phyloP scores from a whole-genome alignment of 345 rosid genomes.

The Corchorus capsularis region DNA sequence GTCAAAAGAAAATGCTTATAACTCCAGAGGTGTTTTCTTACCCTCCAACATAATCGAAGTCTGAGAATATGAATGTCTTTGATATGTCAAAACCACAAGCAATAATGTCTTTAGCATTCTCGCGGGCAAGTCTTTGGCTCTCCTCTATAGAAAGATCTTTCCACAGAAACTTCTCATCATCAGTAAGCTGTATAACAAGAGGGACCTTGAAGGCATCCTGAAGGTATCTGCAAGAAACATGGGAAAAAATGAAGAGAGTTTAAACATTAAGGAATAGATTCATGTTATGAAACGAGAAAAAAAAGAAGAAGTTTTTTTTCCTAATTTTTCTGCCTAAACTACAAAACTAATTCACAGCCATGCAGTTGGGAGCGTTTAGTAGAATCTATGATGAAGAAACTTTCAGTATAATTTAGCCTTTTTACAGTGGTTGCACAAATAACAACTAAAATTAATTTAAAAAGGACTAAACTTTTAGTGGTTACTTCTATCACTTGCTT shows the following conservation, averaged over 20 bases:
- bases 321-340: too few relatives aligned
- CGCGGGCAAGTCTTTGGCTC: constrained; percentile 86
- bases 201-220: constrained; percentile 87
- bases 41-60: constrained; percentile 93
- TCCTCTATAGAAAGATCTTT: constrained; percentile 82
- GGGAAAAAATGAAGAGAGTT: neutral
- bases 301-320: neutral
- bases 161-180: constrained; percentile 94
- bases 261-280: too few relatives aligned
- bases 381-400: too few relatives aligned
- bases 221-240: constrained; percentile 14
- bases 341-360: too few relatives aligned
- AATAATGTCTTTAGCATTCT: constrained; percentile 93
- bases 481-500: neutral
- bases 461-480: neutral
- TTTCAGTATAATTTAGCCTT: too few relatives aligned
- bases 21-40: constrained; percentile 32
- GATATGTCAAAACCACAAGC: constrained; percentile 92
- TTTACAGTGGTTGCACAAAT: neutral
- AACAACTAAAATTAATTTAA: neutral
- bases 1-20: neutral
- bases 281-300: too few relatives aligned
- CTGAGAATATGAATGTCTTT: constrained; percentile 85
- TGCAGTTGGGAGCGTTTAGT: too few relatives aligned
- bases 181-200: constrained; percentile 89